A percentile compares a stretch with the other conserved stretches of the same genome.
Conservation (phyloP, 2,329 filamentous ascomycete species). For the Aspergillus hiratsukae region DNA sequence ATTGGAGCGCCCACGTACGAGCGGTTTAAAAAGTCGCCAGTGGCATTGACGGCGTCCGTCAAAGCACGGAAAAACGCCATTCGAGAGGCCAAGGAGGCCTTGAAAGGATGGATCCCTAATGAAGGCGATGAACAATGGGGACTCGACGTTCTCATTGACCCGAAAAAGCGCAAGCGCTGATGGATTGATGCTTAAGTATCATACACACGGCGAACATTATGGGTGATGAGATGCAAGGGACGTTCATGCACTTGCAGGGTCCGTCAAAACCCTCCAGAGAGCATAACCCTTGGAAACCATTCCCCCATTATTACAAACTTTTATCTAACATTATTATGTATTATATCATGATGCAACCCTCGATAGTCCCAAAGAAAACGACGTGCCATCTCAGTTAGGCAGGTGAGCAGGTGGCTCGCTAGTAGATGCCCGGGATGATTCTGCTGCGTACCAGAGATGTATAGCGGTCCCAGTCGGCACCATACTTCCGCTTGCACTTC, state of each 20-base stretch:
- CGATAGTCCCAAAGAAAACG: background rate
- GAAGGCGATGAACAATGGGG: constrained; percentile 35
- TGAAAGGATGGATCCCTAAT: constrained; percentile 37
- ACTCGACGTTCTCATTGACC: constrained; percentile 28
- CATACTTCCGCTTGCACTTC: constrained; percentile 88
- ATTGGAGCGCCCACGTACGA: constrained; percentile 23
- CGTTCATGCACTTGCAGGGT: background rate
- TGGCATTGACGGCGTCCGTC: constrained; percentile 5
- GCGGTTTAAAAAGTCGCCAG: constrained; percentile 24
- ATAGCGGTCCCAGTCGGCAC: constrained; percentile 86
- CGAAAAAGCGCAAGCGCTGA: constrained; percentile 26
- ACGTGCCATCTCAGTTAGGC: background rate
- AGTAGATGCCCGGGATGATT: constrained; percentile 85
- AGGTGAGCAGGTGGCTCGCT: background rate
- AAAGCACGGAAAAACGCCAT: constrained; percentile 24
- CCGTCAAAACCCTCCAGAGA: background rate
- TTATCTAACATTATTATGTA: background rate
- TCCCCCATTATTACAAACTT: background rate
- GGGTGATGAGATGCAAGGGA: background rate
- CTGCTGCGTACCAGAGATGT: constrained; percentile 74
- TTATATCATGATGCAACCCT: background rate
- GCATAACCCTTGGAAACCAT: background rate
- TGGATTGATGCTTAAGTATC: background rate
- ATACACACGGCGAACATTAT: background rate
- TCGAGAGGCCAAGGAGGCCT: constrained; percentile 26